Percentiles rank a stretch among this genome's conserved stretches.
Evolutionary conservation across 1,284 basidiomycete genomes (phyloP).

Genomic region (Neolentinus lepideus): DNA sequence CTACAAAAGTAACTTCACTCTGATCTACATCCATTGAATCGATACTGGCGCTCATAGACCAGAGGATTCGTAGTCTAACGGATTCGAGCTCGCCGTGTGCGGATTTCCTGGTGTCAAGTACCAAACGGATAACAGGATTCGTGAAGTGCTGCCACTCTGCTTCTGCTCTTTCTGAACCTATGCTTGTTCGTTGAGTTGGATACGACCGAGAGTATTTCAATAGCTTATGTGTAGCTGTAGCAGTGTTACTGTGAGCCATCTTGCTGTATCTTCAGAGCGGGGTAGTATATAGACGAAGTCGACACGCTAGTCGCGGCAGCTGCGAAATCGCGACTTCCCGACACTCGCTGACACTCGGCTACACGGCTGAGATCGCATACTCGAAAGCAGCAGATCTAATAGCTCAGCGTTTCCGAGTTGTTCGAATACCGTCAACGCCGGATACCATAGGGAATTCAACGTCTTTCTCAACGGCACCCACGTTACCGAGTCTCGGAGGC

Average conservation of each 20-base stretch:
- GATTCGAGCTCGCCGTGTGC: slow-evolving; percentile 44
- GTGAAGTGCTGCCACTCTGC: slow-evolving; percentile 73
- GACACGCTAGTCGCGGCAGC: no score
- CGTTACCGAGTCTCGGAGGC: neutral
- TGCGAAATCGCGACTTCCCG: no score
- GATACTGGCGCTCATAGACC: slow-evolving; percentile 41
- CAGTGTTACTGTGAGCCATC: slow-evolving; percentile 28
- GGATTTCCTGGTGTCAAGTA: slow-evolving; percentile 53
- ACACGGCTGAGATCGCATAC: no score
- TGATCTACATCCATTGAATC: slow-evolving; percentile 31
- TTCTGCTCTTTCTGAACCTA: slow-evolving; percentile 14
- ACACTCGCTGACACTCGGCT: no score
- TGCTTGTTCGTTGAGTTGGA: slow-evolving; percentile 18
- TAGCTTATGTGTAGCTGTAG: slow-evolving; percentile 46
- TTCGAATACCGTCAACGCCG: no score
- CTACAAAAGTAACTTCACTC: slow-evolving; percentile 56
- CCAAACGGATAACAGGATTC: slow-evolving; percentile 56
- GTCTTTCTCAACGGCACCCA: neutral
- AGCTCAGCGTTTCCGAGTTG: no score
- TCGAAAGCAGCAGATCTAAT: no score
- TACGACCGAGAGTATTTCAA: slow-evolving; percentile 65
- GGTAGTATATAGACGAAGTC: no score
- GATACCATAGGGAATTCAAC: no score
- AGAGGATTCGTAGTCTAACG: slow-evolving; percentile 54
- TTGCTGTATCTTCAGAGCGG: neutral